Percentiles rank a stretch among this genome's conserved stretches.
phyloP scores from a whole-genome alignment of 805 yeast species.

The Yarrowia sp. region DNA sequence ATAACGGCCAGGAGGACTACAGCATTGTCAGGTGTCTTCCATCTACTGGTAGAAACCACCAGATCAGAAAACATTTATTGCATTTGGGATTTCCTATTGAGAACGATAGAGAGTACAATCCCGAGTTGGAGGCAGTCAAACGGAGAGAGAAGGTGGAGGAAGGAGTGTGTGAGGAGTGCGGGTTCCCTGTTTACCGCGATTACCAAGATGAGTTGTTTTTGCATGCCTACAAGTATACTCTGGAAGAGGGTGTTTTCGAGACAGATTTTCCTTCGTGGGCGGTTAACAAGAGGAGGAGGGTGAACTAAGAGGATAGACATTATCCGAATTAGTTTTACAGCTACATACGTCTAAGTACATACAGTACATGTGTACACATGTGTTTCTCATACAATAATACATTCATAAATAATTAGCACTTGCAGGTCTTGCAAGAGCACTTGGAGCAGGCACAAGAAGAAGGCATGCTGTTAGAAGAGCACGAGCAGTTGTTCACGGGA shows the following conservation, averaged over 20 bases:
- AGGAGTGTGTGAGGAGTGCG: background rate
- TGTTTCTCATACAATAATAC: too few relatives aligned
- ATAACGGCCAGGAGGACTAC: slow-evolving; percentile 59
- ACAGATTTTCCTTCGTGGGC: slow-evolving; percentile 4
- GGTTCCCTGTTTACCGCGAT: background rate
- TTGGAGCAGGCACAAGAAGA: background rate
- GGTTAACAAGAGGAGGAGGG: too few relatives aligned
- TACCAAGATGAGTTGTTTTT: background rate
- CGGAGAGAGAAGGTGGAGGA: background rate
- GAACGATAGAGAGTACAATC: slow-evolving; percentile 87
- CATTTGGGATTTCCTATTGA: slow-evolving; percentile 83
- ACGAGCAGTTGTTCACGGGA: slow-evolving; percentile 1
- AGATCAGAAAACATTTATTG: slow-evolving; percentile 89
- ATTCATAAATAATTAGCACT: slow-evolving; percentile 2
- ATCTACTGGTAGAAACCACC: slow-evolving; percentile 91
- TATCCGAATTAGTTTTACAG: too few relatives aligned
- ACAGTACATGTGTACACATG: too few relatives aligned
- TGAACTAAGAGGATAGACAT: too few relatives aligned
- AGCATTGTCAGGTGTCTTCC: slow-evolving; percentile 83
- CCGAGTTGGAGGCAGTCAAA: background rate
- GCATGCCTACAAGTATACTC: slow-evolving; percentile 23
- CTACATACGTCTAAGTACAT: too few relatives aligned
- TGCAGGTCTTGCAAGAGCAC: slow-evolving; percentile 4
- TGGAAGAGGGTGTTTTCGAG: slow-evolving; percentile 15
- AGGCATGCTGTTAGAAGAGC: slow-evolving; percentile 1